These are phyloP conservation scores for Guadua angustifolia DNA, from an alignment of 176 grass and related monocot genomes.

Conservation along the genomic window DNA sequence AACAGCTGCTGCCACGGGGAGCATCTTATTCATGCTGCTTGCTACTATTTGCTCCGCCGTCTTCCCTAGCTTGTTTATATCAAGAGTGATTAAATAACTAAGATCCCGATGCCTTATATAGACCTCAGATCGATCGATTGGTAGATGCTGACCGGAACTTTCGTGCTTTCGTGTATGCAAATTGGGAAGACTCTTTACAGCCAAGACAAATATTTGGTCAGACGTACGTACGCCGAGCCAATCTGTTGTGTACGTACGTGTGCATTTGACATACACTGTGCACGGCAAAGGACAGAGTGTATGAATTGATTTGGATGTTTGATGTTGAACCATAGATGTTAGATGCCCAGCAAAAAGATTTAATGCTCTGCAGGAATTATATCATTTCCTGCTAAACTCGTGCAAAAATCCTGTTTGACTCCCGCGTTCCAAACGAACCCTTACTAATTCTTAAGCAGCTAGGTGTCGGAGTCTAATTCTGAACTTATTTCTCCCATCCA, in stretches of 20 bases:
- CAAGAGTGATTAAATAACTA: not conserved
- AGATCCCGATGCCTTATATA: not conserved
- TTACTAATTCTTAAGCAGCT: no score
- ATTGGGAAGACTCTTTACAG: not conserved
- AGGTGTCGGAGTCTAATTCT: no score
- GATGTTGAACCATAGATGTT: not conserved
- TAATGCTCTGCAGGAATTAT: no score
- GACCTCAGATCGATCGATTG: not conserved
- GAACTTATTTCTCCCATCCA: no score
- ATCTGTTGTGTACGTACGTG: not conserved
- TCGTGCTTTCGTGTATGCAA: not conserved
- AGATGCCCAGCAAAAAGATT: no score
- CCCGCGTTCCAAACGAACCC: no score
- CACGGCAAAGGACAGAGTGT: no score
- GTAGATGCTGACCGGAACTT: not conserved
- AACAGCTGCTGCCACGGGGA: conserved; percentile 5
- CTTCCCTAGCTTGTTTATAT: not conserved
- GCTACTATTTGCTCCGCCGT: not conserved
- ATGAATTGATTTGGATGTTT: not conserved
- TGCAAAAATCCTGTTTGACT: no score
- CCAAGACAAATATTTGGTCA: not conserved
- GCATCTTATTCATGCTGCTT: not conserved
- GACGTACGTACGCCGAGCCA: not conserved
- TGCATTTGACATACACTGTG: no score
- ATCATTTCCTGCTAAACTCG: no score